These are phyloP conservation scores for Sporothrix phasma DNA, from an alignment of 2,329 filamentous ascomycete genomes.

Conservation along the genomic window DNA sequence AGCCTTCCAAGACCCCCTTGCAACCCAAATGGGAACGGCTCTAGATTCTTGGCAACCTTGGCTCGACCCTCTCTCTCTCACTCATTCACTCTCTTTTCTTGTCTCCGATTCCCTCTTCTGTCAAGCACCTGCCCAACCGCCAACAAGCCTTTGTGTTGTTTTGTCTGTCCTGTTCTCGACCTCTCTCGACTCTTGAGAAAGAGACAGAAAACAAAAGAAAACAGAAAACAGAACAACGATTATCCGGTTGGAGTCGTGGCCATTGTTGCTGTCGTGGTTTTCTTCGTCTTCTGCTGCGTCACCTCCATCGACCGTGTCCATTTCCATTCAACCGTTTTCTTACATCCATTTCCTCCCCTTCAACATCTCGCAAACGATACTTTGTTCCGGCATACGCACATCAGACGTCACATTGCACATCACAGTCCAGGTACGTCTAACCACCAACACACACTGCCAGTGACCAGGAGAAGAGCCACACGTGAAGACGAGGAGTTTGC, in stretches of 20 bases:
- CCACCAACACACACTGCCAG: background rate
- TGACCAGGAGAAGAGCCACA: background rate
- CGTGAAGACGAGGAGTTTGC: background rate
- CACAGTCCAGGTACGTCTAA: background rate
- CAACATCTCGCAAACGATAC: background rate
- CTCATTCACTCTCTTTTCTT: background rate
- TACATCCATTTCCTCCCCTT: background rate
- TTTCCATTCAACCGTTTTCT: background rate
- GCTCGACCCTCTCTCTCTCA: background rate
- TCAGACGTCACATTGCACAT: background rate
- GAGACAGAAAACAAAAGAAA: too few relatives aligned
- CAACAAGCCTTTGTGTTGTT: background rate
- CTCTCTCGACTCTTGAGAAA: too few relatives aligned
- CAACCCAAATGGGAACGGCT: conserved; percentile 10
- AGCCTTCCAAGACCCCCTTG: conserved; percentile 5
- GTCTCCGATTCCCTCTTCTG: background rate
- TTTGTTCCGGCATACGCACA: background rate
- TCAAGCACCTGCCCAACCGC: background rate
- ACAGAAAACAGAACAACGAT: too few relatives aligned
- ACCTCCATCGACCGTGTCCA: background rate
- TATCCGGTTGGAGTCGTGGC: too few relatives aligned
- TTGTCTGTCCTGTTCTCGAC: background rate
- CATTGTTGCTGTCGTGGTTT: background rate
- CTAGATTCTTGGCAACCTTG: conserved; percentile 14
- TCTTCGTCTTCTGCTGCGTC: background rate